These are phyloP conservation scores for Fusarium zealandicum DNA, from an alignment of 2,329 filamentous ascomycete genomes.

Conservation along the genomic window DNA sequence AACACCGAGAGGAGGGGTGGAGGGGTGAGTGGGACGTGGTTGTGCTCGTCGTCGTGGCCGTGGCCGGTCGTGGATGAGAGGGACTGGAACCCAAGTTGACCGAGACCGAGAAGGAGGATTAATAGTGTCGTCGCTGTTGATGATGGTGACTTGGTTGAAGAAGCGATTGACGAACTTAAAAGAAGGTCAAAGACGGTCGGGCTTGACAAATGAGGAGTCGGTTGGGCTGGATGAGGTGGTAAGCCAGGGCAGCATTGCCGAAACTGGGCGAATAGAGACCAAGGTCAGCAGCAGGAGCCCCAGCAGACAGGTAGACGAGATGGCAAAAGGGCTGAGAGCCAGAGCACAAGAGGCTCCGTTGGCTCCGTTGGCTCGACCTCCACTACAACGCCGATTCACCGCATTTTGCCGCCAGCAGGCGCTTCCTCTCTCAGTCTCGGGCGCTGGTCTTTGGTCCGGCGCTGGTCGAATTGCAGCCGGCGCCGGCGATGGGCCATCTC, in stretches of 20 bases:
- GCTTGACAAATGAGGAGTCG: constrained; percentile 31
- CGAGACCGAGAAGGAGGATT: constrained; percentile 19
- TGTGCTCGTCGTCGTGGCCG: not conserved
- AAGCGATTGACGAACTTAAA: constrained; percentile 24
- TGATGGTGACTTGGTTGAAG: not conserved
- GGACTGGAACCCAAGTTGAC: constrained; percentile 29
- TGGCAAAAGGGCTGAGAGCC: constrained; percentile 15
- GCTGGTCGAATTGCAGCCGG: constrained; percentile 29
- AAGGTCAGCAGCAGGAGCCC: constrained; percentile 22
- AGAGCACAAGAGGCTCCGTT: constrained; percentile 20
- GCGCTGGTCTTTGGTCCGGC: constrained; percentile 28
- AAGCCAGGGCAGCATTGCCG: constrained; percentile 33
- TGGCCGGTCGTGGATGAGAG: constrained; percentile 27
- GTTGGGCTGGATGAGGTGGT: constrained; percentile 31
- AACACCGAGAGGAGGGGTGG: constrained; percentile 31
- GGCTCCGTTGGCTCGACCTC: constrained; percentile 24
- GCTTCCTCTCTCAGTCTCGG: constrained; percentile 34
- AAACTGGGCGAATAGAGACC: constrained; percentile 33
- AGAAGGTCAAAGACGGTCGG: constrained; percentile 31
- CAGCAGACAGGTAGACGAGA: constrained; percentile 21
- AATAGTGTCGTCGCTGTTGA: too few relatives aligned
- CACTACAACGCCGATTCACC: constrained; percentile 37
- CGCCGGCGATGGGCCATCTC: constrained; percentile 32
- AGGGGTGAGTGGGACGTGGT: constrained; percentile 37
- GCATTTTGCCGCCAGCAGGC: constrained; percentile 41